A percentile compares a stretch with the other conserved stretches of the same genome.
Conservation (phyloP, 805 yeast species). For the Nakazawaea molendinolei region DNA sequence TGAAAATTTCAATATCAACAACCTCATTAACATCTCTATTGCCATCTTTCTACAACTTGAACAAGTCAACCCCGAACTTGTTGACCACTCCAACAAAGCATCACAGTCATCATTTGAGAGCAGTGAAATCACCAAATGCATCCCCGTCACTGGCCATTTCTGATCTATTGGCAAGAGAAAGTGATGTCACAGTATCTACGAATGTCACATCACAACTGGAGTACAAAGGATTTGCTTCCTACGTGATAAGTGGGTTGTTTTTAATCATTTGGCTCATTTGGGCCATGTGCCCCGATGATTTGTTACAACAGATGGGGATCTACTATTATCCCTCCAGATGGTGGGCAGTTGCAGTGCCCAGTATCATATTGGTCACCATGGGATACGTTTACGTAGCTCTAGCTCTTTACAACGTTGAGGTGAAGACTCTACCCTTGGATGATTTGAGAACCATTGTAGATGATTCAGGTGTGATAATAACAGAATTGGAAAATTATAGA, state of each 20-base stretch:
- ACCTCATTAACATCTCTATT: slow-evolving; percentile 24
- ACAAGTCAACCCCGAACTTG: slow-evolving; percentile 17
- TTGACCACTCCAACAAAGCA: slow-evolving; percentile 15
- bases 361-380: slow-evolving; percentile 64
- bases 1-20: slow-evolving; percentile 23
- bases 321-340: slow-evolving; percentile 81
- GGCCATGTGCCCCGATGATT: slow-evolving; percentile 64
- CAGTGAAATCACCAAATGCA: slow-evolving; percentile 3
- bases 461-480: slow-evolving; percentile 35
- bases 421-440: slow-evolving; percentile 51
- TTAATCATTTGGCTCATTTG: slow-evolving; percentile 58
- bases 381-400: slow-evolving; percentile 65
- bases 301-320: slow-evolving; percentile 45
- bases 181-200: slow-evolving; percentile 58
- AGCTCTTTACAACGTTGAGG: slow-evolving; percentile 70
- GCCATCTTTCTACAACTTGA: slow-evolving; percentile 20
- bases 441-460: slow-evolving; percentile 66
- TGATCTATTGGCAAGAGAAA: slow-evolving; percentile 55
- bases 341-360: slow-evolving; percentile 84
- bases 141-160: slow-evolving; percentile 21
- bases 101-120: no score
- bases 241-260: slow-evolving; percentile 55
- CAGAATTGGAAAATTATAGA: slow-evolving; percentile 15
- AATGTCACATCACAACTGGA: slow-evolving; percentile 58
- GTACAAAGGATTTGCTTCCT: slow-evolving; percentile 82